Evolutionary conservation across 1,284 basidiomycete genomes (phyloP).

Genomic region (Agroathelia rolfsii): DNA sequence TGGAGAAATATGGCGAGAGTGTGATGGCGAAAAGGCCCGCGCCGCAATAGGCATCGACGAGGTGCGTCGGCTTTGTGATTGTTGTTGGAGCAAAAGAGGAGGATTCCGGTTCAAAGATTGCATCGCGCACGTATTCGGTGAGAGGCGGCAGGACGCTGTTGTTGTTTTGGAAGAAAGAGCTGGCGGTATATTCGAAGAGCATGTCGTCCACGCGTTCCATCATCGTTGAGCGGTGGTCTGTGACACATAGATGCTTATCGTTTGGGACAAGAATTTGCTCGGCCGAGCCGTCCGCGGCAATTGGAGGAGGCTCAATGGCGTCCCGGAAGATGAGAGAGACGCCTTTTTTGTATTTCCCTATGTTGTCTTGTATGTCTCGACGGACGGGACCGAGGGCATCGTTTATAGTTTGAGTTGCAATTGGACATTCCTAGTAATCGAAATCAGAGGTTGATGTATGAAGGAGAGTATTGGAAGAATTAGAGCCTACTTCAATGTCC

Average conservation of each 20-base stretch:
- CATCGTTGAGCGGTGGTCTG: slow-evolving; percentile 73
- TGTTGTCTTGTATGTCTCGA: slow-evolving; percentile 65
- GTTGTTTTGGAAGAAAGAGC: slow-evolving; percentile 98
- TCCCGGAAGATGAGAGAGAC: slow-evolving; percentile 90
- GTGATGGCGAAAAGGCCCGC: slow-evolving; percentile 89
- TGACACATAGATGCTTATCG: slow-evolving; percentile 69
- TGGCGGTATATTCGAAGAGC: slow-evolving; percentile 83
- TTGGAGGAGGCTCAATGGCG: slow-evolving; percentile 41
- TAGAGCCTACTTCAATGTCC: slow-evolving; percentile 79
- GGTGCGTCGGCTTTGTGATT: slow-evolving; percentile 53
- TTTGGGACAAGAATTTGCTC: slow-evolving; percentile 20
- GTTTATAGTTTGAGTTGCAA: slow-evolving; percentile 81
- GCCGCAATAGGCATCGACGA: slow-evolving; percentile 90
- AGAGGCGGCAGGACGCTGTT: slow-evolving; percentile 84
- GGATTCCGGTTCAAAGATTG: slow-evolving; percentile 43
- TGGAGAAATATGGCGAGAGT: slow-evolving; percentile 69
- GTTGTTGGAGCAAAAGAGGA: slow-evolving; percentile 9
- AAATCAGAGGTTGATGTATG: neutral
- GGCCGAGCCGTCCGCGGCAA: slow-evolving; percentile 11
- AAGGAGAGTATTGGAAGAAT: neutral
- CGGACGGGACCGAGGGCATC: slow-evolving; percentile 54
- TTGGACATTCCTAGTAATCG: slow-evolving; percentile 73
- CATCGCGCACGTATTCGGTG: slow-evolving; percentile 71
- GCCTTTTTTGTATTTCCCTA: slow-evolving; percentile 77
- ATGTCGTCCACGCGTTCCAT: slow-evolving; percentile 79